phyloP scores from a whole-genome alignment of 2,329 filamentous ascomycete genomes.

The Lojkania enalia region DNA sequence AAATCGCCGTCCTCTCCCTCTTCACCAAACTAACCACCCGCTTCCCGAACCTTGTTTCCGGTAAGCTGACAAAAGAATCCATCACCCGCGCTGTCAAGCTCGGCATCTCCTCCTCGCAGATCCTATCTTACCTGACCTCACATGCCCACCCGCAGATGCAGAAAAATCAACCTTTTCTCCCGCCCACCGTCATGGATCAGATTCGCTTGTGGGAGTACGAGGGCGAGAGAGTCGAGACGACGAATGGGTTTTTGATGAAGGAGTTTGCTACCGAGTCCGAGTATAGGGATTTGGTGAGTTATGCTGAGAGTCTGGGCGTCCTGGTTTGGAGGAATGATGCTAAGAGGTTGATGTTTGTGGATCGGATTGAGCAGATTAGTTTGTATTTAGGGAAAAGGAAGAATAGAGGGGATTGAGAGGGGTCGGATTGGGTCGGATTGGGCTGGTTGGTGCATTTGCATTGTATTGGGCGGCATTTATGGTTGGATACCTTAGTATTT shows the following conservation, averaged over 20 bases:
- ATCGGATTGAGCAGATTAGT: constrained; percentile 83
- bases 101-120: constrained; percentile 93
- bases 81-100: constrained; percentile 83
- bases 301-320: constrained; percentile 90
- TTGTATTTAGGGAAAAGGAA: constrained; percentile 68
- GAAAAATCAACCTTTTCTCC: constrained; percentile 74
- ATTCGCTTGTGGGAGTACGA: constrained; percentile 98
- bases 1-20: constrained; percentile 90
- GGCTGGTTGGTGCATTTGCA: too few relatives aligned
- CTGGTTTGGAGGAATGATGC: constrained; percentile 82
- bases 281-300: constrained; percentile 69
- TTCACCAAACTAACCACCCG: constrained; percentile 87
- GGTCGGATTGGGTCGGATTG: too few relatives aligned
- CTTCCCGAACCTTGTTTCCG: constrained; percentile 92
- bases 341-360: constrained; percentile 87
- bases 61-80: constrained; percentile 85
- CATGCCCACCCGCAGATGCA: constrained; percentile 96
- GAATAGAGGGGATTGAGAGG: too few relatives aligned
- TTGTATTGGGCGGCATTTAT: too few relatives aligned
- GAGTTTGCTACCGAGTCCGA: constrained; percentile 77
- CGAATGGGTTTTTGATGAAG: constrained; percentile 81
- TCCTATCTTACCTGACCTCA: constrained; percentile 87
- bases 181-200: constrained; percentile 95
- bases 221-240: constrained; percentile 88
- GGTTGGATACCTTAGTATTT: too few relatives aligned